Evolutionary conservation across 139 green algal species (phyloP).

Genomic region (Micractinium conductrix): DNA sequence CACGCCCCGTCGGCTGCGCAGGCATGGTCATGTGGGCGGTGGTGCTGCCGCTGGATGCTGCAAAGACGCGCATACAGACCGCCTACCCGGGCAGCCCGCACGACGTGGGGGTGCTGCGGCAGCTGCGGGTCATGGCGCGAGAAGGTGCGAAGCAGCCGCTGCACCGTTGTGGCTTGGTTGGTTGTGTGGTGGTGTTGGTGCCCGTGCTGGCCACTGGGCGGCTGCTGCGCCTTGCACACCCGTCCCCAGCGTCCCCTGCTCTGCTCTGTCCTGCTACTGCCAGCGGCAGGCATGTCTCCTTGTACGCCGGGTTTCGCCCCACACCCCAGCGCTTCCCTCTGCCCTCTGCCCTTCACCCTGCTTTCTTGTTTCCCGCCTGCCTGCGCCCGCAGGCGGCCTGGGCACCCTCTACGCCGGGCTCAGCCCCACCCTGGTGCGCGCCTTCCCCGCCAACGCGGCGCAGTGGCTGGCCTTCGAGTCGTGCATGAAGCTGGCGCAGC

Average conservation of each 20-base stretch:
- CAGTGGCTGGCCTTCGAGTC: constrained; percentile 81
- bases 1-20: too few species aligned
- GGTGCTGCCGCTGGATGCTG: constrained; percentile 81
- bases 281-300: too few species aligned
- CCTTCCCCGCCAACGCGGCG: constrained; percentile 84
- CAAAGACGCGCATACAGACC: constrained; percentile 84
- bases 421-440: constrained; percentile 68
- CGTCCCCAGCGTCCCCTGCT: too few species aligned
- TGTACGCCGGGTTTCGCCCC: too few species aligned
- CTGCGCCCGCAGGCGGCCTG: constrained; percentile 51
- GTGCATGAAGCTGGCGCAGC: constrained; percentile 20
- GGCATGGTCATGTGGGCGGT: constrained; percentile 60
- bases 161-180: too few species aligned
- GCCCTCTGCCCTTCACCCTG: too few species aligned
- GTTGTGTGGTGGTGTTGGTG: too few species aligned
- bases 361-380: too few species aligned
- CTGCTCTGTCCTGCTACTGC: too few species aligned
- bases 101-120: constrained; percentile 59
- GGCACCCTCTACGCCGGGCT: constrained; percentile 68
- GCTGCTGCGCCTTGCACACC: too few species aligned
- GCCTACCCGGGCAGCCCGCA: constrained; percentile 59
- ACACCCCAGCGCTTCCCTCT: too few species aligned
- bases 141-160: constrained; percentile 48
- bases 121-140: constrained; percentile 58
- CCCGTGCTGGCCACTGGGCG: too few species aligned